Base-by-base conservation (phyloP, 2,329 filamentous ascomycete species). In the Venturia oleaginea region DNA sequence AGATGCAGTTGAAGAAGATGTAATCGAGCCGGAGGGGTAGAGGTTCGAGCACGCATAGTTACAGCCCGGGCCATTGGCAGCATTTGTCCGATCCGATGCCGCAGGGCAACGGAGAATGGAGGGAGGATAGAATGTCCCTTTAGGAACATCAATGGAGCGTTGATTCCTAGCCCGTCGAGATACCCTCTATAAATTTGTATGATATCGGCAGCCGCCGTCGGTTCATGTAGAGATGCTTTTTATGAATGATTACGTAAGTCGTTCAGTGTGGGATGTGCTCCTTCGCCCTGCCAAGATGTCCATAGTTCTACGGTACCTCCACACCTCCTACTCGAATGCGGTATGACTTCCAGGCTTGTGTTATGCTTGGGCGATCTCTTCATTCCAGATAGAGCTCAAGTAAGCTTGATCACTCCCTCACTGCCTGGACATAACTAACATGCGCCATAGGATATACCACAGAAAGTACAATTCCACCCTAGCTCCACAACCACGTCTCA, bases 1-100 rank as follows among this genome's bases (percentile, higher is more conserved):
- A 86, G 78, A 71, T 87, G 85, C 74, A 83, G 81, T 68, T 83
- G 82, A 73, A 87, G 82, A 74, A 86, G 81, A 74, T 79, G 80
- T 68, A 86, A 75, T 65, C 83, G 81, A 72, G 80, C 51, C 51
- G 77, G 70, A 72, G 77, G 68, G 77, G 77, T 71, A 74, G 27
- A 40, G 38, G 13, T 15, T 24, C 13, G 27, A 51, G 46, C 51
- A 57, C 30, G 51, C 51, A 34, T 57, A 8, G 51, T 27, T 13
- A 51, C 27, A 2, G 27, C 19, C 34, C 51, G 51, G 51, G 15
- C 10, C n/a, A 54, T 17, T 17, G 19, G 15, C 51, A 57, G 51
- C 51, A 57, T 57, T 40, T 8, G 48, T 22, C 51, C 27, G 51
- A 15, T 51, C 51, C 51, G 51, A 57, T 34, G 27, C 51, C 51